Evolutionary conservation across 352 stramenopile species (phyloP), one percentile per base, ranked within the genome.

Genomic region (Pythium coloratum): DNA sequence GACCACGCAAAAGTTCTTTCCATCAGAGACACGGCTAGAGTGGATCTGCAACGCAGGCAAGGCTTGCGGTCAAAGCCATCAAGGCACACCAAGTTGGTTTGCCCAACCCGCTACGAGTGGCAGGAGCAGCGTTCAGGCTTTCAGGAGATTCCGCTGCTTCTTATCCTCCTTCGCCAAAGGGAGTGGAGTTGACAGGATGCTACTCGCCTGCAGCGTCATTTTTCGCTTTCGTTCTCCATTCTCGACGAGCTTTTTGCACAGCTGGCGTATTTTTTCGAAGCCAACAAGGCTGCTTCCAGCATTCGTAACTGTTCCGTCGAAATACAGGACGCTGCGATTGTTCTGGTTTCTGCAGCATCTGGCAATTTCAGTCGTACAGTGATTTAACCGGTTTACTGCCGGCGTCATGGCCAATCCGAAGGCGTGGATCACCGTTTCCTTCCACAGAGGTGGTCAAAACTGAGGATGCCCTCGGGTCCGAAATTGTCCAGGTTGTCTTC

Each of bases 301-400:
- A 26, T 46, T 40, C 24, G 62, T 55, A 63, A 64, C 55, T 59
- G 62, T 62, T 68, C 24, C 44, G n/a, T 55, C 26, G 28, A 53
- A 50, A 14, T 51, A 34, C 57, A 69, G 24, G 18, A 54, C 42
- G 42, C 42, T 49, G 5, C 16, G 8, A 60, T 38, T 56, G 56
- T 62, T 70, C 64, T 70, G 64, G 64, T 70, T 70, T 70, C 34
- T 10, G 7, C 38, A 70, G 64, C 64, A 70, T 64, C 55, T 70
- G 64, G 47, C 40, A 24, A 38, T 24, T 61, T 66, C 38, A 18
- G 32, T 46, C 28, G 32, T 16, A 20, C 47, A 47, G 26, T 59
- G 20, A 59, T 28, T 53, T 34, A 30, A 40, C 51, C 28, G 28
- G 32, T 57, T 57, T 33, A 24, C 14, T 57, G 26, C 16, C 14